Percentiles rank a stretch among this genome's conserved stretches.
These are phyloP conservation scores for Ophiostoma sp. DNA, from an alignment of 2,329 filamentous ascomycete genomes.

Conservation along the genomic window DNA sequence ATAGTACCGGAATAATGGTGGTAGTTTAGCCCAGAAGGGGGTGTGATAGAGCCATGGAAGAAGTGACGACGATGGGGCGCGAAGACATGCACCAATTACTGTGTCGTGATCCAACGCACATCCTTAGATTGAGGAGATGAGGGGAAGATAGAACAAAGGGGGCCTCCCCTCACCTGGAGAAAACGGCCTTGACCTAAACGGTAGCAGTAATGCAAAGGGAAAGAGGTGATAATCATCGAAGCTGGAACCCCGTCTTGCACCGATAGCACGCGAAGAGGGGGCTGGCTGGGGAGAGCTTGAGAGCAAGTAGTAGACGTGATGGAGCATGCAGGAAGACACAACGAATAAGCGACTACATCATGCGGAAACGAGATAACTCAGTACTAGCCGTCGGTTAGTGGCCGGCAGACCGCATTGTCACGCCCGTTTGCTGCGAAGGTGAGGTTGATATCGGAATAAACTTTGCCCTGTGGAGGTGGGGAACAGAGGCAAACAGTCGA, in stretches of 20 bases:
- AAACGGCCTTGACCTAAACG: not conserved
- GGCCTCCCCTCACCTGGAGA: not conserved
- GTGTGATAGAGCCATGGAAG: not conserved
- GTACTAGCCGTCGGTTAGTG: not conserved
- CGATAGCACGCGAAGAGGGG: not conserved
- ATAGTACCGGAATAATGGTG: not conserved
- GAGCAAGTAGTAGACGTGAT: not conserved
- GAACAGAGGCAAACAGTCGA: not conserved
- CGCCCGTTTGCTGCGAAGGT: not conserved
- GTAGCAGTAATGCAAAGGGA: too few relatives aligned
- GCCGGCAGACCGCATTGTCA: not conserved
- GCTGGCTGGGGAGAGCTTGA: not conserved
- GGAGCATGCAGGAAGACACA: not conserved
- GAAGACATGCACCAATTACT: not conserved
- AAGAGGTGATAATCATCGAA: too few relatives aligned
- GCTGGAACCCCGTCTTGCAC: not conserved
- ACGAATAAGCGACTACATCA: not conserved
- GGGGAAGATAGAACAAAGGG: not conserved
- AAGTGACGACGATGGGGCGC: not conserved
- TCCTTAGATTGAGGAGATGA: not conserved
- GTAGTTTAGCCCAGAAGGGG: not conserved
- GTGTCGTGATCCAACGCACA: not conserved
- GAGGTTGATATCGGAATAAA: constrained; percentile 21
- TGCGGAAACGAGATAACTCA: not conserved
- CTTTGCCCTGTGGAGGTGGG: constrained; percentile 24